Percentiles rank a stretch among this genome's conserved stretches.
Evolutionary conservation across 768 basidiomycete species (phyloP).

Genomic region (Multifurca ochricompacta): DNA sequence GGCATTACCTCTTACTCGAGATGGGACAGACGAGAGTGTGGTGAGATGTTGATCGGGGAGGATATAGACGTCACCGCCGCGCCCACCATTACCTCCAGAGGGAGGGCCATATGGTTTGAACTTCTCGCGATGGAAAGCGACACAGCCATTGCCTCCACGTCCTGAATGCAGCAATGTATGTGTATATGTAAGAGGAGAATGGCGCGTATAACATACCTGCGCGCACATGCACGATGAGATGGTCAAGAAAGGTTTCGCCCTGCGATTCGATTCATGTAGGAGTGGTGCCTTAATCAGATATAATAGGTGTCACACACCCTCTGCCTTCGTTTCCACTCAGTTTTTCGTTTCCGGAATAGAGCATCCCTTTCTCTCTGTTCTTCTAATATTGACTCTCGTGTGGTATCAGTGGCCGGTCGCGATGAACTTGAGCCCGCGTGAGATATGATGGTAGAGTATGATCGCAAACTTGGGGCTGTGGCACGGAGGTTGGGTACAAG

Average conservation of each 20-base stretch:
- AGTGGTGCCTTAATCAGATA: background rate
- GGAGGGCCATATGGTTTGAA: slow-evolving; percentile 79
- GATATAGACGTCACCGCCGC: slow-evolving; percentile 83
- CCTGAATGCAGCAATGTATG: slow-evolving; percentile 39
- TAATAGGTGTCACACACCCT: slow-evolving; percentile 35
- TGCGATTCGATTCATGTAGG: slow-evolving; percentile 28
- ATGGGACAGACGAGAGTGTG: slow-evolving; percentile 64
- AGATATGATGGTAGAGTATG: slow-evolving; percentile 1
- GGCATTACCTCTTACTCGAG: slow-evolving; percentile 55
- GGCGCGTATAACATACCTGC: slow-evolving; percentile 41
- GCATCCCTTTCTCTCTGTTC: slow-evolving; percentile 15
- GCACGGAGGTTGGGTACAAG: background rate
- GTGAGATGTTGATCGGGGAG: slow-evolving; percentile 70
- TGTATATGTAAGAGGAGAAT: background rate
- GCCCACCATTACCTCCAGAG: slow-evolving; percentile 88
- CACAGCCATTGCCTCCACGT: slow-evolving; percentile 84
- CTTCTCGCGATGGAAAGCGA: slow-evolving; percentile 89
- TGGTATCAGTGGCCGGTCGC: background rate
- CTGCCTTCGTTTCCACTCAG: slow-evolving; percentile 73
- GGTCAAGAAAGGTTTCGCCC: slow-evolving; percentile 78
- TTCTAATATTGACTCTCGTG: background rate
- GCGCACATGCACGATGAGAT: slow-evolving; percentile 68
- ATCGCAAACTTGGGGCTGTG: background rate
- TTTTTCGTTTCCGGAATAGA: slow-evolving; percentile 40
- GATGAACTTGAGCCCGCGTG: background rate